Base-by-base conservation (phyloP, 306 rosid genomes). In the Prunus mongolica region DNA sequence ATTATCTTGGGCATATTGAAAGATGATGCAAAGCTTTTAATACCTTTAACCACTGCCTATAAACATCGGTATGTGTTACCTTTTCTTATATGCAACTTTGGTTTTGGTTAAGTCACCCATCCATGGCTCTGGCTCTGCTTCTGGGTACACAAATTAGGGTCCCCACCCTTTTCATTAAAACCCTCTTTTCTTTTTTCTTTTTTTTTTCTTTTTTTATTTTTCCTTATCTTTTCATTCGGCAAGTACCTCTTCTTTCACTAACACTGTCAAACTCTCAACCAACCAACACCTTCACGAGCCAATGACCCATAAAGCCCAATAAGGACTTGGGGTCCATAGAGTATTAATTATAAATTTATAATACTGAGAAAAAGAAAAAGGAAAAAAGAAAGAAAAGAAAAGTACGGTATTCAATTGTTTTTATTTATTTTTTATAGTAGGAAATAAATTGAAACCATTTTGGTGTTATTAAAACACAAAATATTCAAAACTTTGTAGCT, bases 11-110 rank as follows among this genome's bases (percentile, higher is more conserved):
- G 83, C 83, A 86, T 81, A 73, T 83, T 83, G 90, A 88, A 86
- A 90, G 92, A 86, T 88, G 89, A 86, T 88, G 87, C 80, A 85
- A 86, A 88, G 88, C 92, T 86, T 88, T 82, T 83, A 81, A 81
- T 83, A 73, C 58, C 88, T 83, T 89, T 79, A 85, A 73, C 41
- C 65, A 63, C 76, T 73, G 75, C 78, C 73, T 72, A 67, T 2
- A 67, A 74, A 81, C 91, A 83, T 88, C 46, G 92, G 85, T 83
- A 85, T 70, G 92, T 84, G 92, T 83, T 86, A 78, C 82, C 90
- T 86, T 84, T 38, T 84, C 82, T 68, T 78, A 70, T 82, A 69
- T 81, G 78, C 70, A 55, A 76, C 86, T 85, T 88, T 88, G 86
- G 85, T 88, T 88, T 85, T 81, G 61, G 77, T 81, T 81, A 72